phyloP scores from a whole-genome alignment of 495 filamentous ascomycete genomes.

The Cryomyces minteri region DNA sequence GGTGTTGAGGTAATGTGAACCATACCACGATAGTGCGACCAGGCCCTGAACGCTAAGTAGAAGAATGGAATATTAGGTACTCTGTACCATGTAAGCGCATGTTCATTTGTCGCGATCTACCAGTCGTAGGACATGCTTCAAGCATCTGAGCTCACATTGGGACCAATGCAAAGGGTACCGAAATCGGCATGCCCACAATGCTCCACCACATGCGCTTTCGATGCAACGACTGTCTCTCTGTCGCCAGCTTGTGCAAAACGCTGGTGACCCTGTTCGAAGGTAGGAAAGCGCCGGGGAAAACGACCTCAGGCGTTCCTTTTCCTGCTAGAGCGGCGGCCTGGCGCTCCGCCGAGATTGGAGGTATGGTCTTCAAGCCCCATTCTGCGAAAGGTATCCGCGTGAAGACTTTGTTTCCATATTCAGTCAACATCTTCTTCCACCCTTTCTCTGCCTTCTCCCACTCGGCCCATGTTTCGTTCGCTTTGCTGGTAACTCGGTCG shows the following conservation, averaged over 20 bases:
- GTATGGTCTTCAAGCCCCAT: slow-evolving; percentile 93
- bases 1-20: not conserved
- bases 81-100: slow-evolving; percentile 22
- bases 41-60: slow-evolving; percentile 71
- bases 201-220: slow-evolving; percentile 60
- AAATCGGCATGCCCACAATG: slow-evolving; percentile 66
- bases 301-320: slow-evolving; percentile 50
- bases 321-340: slow-evolving; percentile 37
- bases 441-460: slow-evolving; percentile 74
- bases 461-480: slow-evolving; percentile 52
- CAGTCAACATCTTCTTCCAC: slow-evolving; percentile 75
- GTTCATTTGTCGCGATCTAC: no score
- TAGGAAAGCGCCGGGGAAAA: slow-evolving; percentile 58
- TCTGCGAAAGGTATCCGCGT: slow-evolving; percentile 87
- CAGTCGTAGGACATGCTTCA: no score
- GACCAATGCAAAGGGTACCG: slow-evolving; percentile 59
- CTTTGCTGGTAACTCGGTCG: slow-evolving; percentile 49
- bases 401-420: slow-evolving; percentile 70
- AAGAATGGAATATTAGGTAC: slow-evolving; percentile 96
- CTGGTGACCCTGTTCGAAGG: slow-evolving; percentile 36
- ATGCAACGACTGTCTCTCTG: slow-evolving; percentile 67
- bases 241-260: slow-evolving; percentile 46
- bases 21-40: slow-evolving; percentile 48
- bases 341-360: slow-evolving; percentile 53
- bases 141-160: slow-evolving; percentile 46